Percentiles rank a stretch among this genome's conserved stretches.
Conservation (phyloP, 202 grass and related monocot species). For the Setaria italica region DNA sequence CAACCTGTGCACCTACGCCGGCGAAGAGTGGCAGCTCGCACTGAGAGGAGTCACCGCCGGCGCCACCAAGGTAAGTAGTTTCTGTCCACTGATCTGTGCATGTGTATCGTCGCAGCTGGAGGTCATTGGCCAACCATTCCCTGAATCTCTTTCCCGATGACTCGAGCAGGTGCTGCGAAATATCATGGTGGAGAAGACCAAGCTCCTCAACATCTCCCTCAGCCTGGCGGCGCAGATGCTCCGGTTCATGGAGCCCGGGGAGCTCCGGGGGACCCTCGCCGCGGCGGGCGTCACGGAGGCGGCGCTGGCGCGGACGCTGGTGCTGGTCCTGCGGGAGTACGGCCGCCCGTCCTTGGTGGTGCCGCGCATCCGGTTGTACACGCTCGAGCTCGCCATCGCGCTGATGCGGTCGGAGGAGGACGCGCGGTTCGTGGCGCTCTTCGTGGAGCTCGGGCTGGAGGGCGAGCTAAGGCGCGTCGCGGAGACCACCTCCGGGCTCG, state of each 20-base stretch:
- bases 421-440: constrained; percentile 30
- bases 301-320: constrained; percentile 43
- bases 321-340: constrained; percentile 43
- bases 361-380: constrained; percentile 46
- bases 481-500: constrained; percentile 39
- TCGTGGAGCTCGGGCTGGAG: constrained; percentile 41
- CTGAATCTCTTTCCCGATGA: not conserved
- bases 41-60: constrained; percentile 44
- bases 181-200: constrained; percentile 62
- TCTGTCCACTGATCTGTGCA: not conserved
- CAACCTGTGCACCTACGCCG: constrained; percentile 49
- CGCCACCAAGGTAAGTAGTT: constrained; percentile 18
- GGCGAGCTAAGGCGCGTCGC: constrained; percentile 23
- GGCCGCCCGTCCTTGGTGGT: constrained; percentile 21
- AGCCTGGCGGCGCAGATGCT: constrained; percentile 52
- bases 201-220: constrained; percentile 52
- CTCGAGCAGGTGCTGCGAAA: constrained; percentile 49
- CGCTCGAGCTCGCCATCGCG: constrained; percentile 49
- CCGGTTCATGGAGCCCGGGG: constrained; percentile 45
- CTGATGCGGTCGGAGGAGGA: constrained; percentile 56
- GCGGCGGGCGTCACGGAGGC: constrained; percentile 6
- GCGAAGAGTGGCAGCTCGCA: constrained; percentile 34
- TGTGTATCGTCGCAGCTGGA: not conserved
- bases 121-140: not conserved
- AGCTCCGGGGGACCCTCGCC: constrained; percentile 26